These are phyloP conservation scores for Aethionema arabicum DNA, from an alignment of 345 rosid genomes.

Conservation along the genomic window DNA sequence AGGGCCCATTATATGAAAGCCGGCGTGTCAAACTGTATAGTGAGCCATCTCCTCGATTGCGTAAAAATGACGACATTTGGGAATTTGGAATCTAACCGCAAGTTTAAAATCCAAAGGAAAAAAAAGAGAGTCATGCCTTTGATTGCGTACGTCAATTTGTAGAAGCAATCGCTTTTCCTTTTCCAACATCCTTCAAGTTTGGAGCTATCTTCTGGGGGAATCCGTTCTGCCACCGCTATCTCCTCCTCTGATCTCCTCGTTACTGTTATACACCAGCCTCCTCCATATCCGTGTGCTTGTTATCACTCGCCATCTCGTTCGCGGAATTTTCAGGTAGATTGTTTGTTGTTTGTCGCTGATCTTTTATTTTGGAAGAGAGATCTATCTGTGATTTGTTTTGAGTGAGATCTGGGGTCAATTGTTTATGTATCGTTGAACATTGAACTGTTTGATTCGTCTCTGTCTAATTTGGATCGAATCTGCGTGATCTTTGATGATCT, in stretches of 20 bases:
- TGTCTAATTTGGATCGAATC: conserved; percentile 21
- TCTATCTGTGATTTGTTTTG: conserved; percentile 13
- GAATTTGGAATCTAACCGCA: conserved; percentile 33
- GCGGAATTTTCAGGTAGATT: conserved; percentile 19
- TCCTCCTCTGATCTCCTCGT: conserved; percentile 24
- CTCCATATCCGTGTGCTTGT: conserved; percentile 7
- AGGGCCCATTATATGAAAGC: conserved; percentile 3
- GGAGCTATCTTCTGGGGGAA: conserved; percentile 22
- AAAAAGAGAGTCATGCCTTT: background rate
- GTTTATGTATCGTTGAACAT: conserved; percentile 3
- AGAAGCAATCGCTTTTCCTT: conserved; percentile 36
- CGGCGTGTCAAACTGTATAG: background rate
- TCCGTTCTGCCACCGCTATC: conserved; percentile 18
- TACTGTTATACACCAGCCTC: conserved; percentile 6
- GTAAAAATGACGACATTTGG: conserved; percentile 42
- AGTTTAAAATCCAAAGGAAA: conserved; percentile 18
- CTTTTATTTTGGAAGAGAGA: conserved; percentile 26
- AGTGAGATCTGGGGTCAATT: conserved; percentile 22
- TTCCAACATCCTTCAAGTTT: conserved; percentile 19
- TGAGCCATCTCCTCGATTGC: conserved; percentile 21
- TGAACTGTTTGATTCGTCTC: conserved; percentile 22
- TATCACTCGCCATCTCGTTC: conserved; percentile 6
- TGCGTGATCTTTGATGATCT: conserved; percentile 1
- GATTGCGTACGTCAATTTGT: conserved; percentile 37
- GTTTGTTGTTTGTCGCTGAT: conserved; percentile 22